Percentiles rank a stretch among this genome's conserved stretches.
Conservation (phyloP, 2,329 filamentous ascomycete species). For the Fusarium veterinarium region DNA sequence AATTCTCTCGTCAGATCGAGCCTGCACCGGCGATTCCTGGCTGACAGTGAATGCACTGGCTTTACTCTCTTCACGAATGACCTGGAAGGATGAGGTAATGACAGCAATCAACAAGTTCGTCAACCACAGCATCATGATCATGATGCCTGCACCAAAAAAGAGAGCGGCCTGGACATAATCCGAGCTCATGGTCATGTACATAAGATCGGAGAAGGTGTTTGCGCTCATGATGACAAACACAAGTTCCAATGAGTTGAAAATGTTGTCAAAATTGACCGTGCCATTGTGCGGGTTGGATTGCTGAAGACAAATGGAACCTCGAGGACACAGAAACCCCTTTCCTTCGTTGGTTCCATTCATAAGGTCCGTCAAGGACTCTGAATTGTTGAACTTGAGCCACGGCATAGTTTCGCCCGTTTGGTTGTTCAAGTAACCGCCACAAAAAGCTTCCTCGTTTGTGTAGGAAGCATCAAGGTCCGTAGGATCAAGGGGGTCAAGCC, state of each 20-base stretch:
- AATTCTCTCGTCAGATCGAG: slow-evolving; percentile 53
- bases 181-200: slow-evolving; percentile 92
- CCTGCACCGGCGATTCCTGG: slow-evolving; percentile 60
- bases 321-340: slow-evolving; percentile 91
- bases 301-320: slow-evolving; percentile 85
- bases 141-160: slow-evolving; percentile 78
- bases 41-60: slow-evolving; percentile 91
- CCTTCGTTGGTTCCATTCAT: slow-evolving; percentile 61
- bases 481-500: slow-evolving; percentile 73
- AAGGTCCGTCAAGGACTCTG: slow-evolving; percentile 59
- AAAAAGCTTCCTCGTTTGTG: slow-evolving; percentile 78
- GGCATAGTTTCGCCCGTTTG: slow-evolving; percentile 67
- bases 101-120: slow-evolving; percentile 95
- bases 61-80: slow-evolving; percentile 96
- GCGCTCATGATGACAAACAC: slow-evolving; percentile 99
- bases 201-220: slow-evolving; percentile 94
- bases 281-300: slow-evolving; percentile 81
- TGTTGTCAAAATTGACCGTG: slow-evolving; percentile 96
- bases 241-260: slow-evolving; percentile 88
- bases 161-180: slow-evolving; percentile 89
- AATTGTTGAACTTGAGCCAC: slow-evolving; percentile 69
- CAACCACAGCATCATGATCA: slow-evolving; percentile 96
- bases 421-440: slow-evolving; percentile 81
- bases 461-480: slow-evolving; percentile 66
- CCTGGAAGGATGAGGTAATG: slow-evolving; percentile 97